Evolutionary conservation across 352 stramenopile species (phyloP).

Genomic region (Phytophthora parvispora): DNA sequence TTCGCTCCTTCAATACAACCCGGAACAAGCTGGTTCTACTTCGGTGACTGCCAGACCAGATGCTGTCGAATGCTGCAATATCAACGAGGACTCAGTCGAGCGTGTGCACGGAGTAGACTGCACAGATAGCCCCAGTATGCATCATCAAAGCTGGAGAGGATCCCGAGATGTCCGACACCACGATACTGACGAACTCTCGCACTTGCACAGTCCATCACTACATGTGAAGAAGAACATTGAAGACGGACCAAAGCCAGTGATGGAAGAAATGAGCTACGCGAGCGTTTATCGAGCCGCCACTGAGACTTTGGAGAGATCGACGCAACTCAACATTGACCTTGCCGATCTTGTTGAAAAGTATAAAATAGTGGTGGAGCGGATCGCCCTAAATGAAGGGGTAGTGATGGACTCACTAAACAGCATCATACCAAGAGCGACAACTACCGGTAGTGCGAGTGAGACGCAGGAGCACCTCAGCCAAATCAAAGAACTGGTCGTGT

Average conservation of each 20-base stretch:
- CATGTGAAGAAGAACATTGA: too few relatives aligned
- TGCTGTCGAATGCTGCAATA: too few relatives aligned
- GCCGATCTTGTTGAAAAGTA: not conserved
- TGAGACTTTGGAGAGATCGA: not conserved
- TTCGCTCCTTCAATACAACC: too few relatives aligned
- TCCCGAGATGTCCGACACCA: not conserved
- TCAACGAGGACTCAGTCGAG: too few relatives aligned
- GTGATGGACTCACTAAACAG: not conserved
- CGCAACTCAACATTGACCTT: not conserved
- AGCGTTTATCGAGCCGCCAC: not conserved
- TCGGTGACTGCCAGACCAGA: too few relatives aligned
- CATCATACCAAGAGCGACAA: not conserved
- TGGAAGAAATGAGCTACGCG: not conserved
- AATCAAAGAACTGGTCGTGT: not conserved
- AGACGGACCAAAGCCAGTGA: too few relatives aligned
- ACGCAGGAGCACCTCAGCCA: not conserved
- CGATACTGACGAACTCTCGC: not conserved
- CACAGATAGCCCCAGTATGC: too few relatives aligned
- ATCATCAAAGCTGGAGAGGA: too few relatives aligned
- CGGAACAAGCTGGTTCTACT: too few relatives aligned
- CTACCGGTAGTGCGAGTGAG: not conserved
- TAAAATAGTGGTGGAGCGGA: not conserved
- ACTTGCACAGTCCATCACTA: too few relatives aligned
- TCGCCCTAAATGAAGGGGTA: not conserved
- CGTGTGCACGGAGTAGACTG: too few relatives aligned